Base-by-base conservation (phyloP, 106 monocot species). In the Dactylorhiza incarnata region DNA sequence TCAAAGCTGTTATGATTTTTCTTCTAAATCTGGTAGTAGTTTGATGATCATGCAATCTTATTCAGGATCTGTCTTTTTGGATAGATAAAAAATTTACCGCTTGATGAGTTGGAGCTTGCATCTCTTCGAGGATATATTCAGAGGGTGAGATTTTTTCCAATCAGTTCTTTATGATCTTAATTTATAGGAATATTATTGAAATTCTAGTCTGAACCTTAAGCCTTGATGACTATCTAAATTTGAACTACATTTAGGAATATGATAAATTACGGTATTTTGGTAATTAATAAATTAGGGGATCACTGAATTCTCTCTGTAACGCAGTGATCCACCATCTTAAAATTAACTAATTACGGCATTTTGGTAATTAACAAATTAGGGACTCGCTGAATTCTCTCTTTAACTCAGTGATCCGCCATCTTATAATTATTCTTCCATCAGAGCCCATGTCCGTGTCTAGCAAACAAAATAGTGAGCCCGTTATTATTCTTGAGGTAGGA, bases 81-180 rank as follows among this genome's bases (percentile, higher is more conserved):
- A 68, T 81, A 96, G 96, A 85, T 97, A 54, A 82, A 89, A 15
- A 81, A 97, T 76, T 84, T 97, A 76, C 91, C 96, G 68, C 94
- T 97, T 77, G 96, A 97, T 91, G 96, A 97, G 77, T 74, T 97
- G 85, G 96, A 97, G 77, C 89, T 97, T 79, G 93, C 96, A 72
- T 97, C 96, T 83, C 84, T 94, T 74, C 90, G 96, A 54, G 96
- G 96, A 84, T 87, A 84, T 45, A 83, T 97, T 75, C 96, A 97
- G 25, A 91, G 79, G 89, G 93, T 96, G 76, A 80, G 78, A 4
- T 73, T 55, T 55, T 23, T 24, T 24, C 20, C 24, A 46, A 2
- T 46, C 45, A 53, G 22, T 46, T 24, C 73, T 12, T 0, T 72
- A 5, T 46, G 63, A 72, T 73, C 16, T 45, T 45, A 6, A 17